Evolutionary conservation across 2,329 filamentous ascomycete genomes (phyloP), one percentile per base, ranked within the genome.

Genomic region (Aaosphaeria arxii): DNA sequence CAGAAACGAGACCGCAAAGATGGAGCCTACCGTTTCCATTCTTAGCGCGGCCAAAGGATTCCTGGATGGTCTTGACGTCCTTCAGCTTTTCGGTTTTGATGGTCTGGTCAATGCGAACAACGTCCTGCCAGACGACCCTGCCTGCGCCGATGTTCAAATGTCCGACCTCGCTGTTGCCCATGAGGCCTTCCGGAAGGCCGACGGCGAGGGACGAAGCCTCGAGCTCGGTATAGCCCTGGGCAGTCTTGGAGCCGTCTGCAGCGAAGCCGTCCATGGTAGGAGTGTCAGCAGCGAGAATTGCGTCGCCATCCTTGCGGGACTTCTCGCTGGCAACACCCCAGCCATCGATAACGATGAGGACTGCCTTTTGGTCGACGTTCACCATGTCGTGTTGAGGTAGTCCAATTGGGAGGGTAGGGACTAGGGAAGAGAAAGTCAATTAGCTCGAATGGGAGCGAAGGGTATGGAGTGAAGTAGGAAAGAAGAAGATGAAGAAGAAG

Each of bases 141-240:
- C 94, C 94, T 50, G 94, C 94, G 64, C 94, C 94, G 71, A 99
- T 97, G 81, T 99, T 99, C 77, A 99, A 76, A 75, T 99, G 94
- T 53, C 94, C 94, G 71, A 99, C 94, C 75, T 99, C 94, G 62
- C 89, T 95, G 80, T 99, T 99, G 58, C 94, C 94, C 94, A 99
- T 99, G 58, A 99, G 80, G 50, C 94, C 94, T 71, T 99, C 91
- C 17, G 94, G 94, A 45, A 99, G 83, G 58, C 94, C 94, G 57
- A 99, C 94, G 41, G 94, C 94, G 51, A 96, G 83, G 40, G 94
- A 97, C 2, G 94, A 97, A 49, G 94, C 94, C 63, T 99, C 94
- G 53, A 99, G 86, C 76, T 95, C 86, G 56, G 89, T 90, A 77
- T 87, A 99, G 53, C 91, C 91, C 64, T 92, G 86, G 31, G 86